These are phyloP conservation scores for Floccularia luteovirens DNA, from an alignment of 768 basidiomycete genomes.

Conservation along the genomic window DNA sequence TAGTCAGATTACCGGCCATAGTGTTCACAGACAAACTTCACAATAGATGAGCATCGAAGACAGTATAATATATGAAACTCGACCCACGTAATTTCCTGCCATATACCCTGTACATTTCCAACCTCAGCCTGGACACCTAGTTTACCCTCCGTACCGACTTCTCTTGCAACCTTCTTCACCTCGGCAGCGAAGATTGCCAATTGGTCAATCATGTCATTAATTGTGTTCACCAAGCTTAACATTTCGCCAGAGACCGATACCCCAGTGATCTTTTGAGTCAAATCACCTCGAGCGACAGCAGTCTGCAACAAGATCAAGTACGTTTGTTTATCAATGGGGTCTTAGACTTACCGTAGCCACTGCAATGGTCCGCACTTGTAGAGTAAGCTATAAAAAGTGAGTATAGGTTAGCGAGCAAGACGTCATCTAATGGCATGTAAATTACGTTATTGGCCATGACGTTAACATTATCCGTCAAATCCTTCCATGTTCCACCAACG, in stretches of 20 bases:
- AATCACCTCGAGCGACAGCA: conserved; percentile 89
- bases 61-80: neutral
- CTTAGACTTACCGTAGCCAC: conserved; percentile 76
- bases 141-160: conserved; percentile 99
- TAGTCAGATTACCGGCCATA: conserved; percentile 95
- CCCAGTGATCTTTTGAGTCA: conserved; percentile 89
- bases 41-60: neutral
- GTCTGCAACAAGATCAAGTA: no score
- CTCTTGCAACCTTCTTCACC: conserved; percentile 91
- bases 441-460: conserved; percentile 89
- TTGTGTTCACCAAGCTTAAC: conserved; percentile 92
- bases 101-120: conserved; percentile 93
- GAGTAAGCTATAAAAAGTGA: conserved; percentile 54
- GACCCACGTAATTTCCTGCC: conserved; percentile 96
- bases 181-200: conserved; percentile 49
- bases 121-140: conserved; percentile 96
- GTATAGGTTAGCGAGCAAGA: neutral
- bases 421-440: conserved; percentile 8
- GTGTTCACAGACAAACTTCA: conserved; percentile 89
- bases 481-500: conserved; percentile 97
- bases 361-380: conserved; percentile 91
- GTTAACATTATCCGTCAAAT: conserved; percentile 93
- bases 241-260: conserved; percentile 95
- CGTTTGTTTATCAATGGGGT: no score
- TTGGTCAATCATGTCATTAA: conserved; percentile 78